phyloP scores from a whole-genome alignment of 345 rosid species.

The Pistacia vera region DNA sequence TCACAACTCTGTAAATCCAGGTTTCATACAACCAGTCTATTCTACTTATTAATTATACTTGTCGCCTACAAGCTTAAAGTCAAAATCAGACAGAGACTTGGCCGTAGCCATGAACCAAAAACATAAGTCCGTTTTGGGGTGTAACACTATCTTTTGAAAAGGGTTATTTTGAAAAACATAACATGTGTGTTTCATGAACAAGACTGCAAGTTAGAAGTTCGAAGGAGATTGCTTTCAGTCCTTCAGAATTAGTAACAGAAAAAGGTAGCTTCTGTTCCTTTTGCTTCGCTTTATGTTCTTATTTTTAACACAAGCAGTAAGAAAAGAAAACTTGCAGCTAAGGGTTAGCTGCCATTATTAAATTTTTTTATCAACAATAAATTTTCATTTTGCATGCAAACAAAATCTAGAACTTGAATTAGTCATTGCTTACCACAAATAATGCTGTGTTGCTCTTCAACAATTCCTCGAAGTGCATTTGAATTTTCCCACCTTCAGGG shows the following conservation, averaged over 20 bases:
- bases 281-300: not conserved
- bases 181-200: not conserved
- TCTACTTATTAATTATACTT: not conserved
- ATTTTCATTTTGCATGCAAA: conserved; percentile 8
- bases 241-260: not conserved
- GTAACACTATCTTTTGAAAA: not conserved
- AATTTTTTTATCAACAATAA: not conserved
- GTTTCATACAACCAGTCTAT: not conserved
- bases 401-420: not conserved
- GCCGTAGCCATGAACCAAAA: not conserved
- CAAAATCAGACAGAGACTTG: not conserved
- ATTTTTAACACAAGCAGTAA: not conserved
- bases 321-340: not conserved
- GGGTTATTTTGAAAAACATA: not conserved
- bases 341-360: not conserved
- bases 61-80: not conserved
- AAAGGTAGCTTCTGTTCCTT: not conserved
- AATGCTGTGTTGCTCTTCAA: conserved; percentile 84
- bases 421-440: conserved; percentile 66
- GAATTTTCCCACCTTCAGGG: conserved; percentile 93
- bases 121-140: not conserved
- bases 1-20: not conserved
- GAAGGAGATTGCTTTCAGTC: not conserved
- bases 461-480: conserved; percentile 87
- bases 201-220: not conserved